Base-by-base conservation (phyloP, 305 asterid species). In the Striga hermonthica region DNA sequence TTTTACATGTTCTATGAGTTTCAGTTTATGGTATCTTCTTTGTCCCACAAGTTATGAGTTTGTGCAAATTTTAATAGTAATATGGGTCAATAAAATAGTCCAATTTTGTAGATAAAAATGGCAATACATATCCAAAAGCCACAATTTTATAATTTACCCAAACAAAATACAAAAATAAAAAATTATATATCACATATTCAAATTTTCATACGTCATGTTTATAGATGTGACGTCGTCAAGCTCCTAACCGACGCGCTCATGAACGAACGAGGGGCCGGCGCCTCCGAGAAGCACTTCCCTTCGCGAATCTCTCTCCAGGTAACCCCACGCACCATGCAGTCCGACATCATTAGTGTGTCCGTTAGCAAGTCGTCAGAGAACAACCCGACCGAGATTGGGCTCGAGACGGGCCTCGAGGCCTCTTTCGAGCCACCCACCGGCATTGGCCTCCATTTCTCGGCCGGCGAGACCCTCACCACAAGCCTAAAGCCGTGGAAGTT, bases 401-500 rank as follows among this genome's bases (percentile, higher is more conserved):
- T 53, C 1, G 98, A 86, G 9, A 91, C 73, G 62, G 80, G 80
- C 14, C 68, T 91, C 14, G 96, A 91, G 49, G 95, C 86, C 0
- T 76, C 95, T 4, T 80, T 88, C 28, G 91, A 88, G 0, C 91
- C 95, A 0, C 82, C 87, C 1, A 83, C 47, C 47, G 72, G 84
- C 9, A 36, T 85, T 2, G 97, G 95, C 3, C 62, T 90, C 63
- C 87, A 81, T 31, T 72, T 91, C 54, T 78, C 95, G 0, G 73
- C 91, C 2, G 90, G 72, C 6, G 98, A 88, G 67, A 78, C 84
- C 38, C 50, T 74, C 71, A 78, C 86, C 3, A 68, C 82, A 50
- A 83, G 82, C 81, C 10, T 91, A 22, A 77, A 74, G 65, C 98
- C 98, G 0, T 88, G 98, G 98, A 91, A 86, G 57, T 91, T 86